These are phyloP conservation scores for Psilocybe subaeruginosa DNA, from an alignment of 768 basidiomycete species.

Conservation along the genomic window DNA sequence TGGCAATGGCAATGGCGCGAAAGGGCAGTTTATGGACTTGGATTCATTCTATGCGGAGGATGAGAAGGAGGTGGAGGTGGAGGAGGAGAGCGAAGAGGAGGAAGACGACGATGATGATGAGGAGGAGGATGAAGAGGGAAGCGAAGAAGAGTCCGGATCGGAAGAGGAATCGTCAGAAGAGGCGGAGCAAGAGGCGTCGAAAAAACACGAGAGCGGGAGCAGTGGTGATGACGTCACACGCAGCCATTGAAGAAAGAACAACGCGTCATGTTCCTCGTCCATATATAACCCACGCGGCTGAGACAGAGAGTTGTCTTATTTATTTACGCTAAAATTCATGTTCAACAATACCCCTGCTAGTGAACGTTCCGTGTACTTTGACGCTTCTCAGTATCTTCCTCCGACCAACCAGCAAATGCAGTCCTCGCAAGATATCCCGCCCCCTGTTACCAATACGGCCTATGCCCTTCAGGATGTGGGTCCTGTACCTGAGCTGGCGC, in stretches of 20 bases:
- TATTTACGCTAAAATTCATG: background rate
- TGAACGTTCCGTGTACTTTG: conserved; percentile 17
- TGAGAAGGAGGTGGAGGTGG: conserved; percentile 31
- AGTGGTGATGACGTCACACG: conserved; percentile 15
- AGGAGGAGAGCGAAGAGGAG: conserved; percentile 33
- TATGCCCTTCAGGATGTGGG: background rate
- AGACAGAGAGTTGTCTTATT: conserved; percentile 2
- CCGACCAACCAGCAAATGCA: conserved; percentile 7
- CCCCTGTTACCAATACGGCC: conserved; percentile 3
- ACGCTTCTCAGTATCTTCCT: conserved; percentile 13
- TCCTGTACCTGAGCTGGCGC: background rate
- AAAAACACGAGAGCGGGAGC: conserved; percentile 13
- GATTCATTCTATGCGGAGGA: conserved; percentile 77
- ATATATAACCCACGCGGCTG: background rate
- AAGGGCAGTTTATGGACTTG: conserved; percentile 59
- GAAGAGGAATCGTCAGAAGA: conserved; percentile 15
- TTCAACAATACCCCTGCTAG: conserved; percentile 10
- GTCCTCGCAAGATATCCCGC: conserved; percentile 20
- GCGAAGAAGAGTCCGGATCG: conserved; percentile 13
- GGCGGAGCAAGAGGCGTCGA: conserved; percentile 12
- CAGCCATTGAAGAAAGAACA: background rate
- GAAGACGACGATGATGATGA: conserved; percentile 24
- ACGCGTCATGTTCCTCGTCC: too few relatives aligned
- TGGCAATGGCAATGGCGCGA: conserved; percentile 49
- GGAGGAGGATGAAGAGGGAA: conserved; percentile 21